A percentile compares a stretch with the other conserved stretches of the same genome.
These are phyloP conservation scores for Pyrus hybrid DNA, from an alignment of 331 rosid species.

Conservation along the genomic window DNA sequence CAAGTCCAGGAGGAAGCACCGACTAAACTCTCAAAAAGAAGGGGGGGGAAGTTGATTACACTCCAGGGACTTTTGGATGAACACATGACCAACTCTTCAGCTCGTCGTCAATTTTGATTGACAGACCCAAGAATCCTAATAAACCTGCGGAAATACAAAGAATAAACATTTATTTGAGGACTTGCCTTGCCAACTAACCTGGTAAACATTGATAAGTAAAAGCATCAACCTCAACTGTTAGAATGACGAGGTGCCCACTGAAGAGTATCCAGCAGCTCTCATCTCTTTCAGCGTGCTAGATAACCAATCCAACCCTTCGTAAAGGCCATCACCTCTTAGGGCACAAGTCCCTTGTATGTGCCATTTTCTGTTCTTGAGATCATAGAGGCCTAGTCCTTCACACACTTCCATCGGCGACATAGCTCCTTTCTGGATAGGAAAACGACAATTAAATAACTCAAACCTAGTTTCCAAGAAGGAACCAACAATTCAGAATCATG, in stretches of 20 bases:
- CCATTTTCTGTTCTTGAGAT: constrained; percentile 89
- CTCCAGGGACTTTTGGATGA: constrained; percentile 5
- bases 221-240: constrained; percentile 21
- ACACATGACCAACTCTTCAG: constrained; percentile 18
- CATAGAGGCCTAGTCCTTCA: constrained; percentile 85
- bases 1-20: constrained; percentile 21
- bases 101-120: constrained; percentile 2
- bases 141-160: constrained; percentile 25
- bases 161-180: neutral
- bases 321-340: constrained; percentile 88
- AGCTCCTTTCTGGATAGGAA: constrained; percentile 61
- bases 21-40: constrained; percentile 14
- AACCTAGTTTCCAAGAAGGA: neutral
- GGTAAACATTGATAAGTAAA: neutral
- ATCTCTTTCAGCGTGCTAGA: constrained; percentile 81
- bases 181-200: neutral
- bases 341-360: constrained; percentile 95
- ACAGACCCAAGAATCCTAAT: constrained; percentile 11
- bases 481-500: neutral
- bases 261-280: constrained; percentile 75
- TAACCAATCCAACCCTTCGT: constrained; percentile 95
- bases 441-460: neutral
- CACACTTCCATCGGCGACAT: constrained; percentile 93
- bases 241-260: constrained; percentile 76
- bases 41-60: constrained; percentile 1